Evolutionary conservation across 2,329 filamentous ascomycete genomes (phyloP).

Genomic region (Penicillium concentricum): DNA sequence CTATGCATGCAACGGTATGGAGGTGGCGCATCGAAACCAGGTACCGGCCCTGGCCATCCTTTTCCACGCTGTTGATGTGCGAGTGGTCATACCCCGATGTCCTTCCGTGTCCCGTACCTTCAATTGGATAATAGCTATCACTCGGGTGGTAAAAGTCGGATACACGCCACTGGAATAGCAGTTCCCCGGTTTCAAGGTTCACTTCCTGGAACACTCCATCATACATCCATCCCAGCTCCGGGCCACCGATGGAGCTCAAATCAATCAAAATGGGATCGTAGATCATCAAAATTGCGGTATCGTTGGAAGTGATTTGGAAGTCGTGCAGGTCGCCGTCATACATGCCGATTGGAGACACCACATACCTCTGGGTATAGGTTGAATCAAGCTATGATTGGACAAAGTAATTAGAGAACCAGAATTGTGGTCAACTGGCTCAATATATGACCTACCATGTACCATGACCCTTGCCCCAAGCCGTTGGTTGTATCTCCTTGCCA

Average conservation of each 20-base stretch:
- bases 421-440: constrained; percentile 11
- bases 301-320: constrained; percentile 42
- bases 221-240: constrained; percentile 40
- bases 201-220: constrained; percentile 48
- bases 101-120: constrained; percentile 17
- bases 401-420: constrained; percentile 1
- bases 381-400: constrained; percentile 23
- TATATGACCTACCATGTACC: constrained; percentile 34
- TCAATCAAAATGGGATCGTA: constrained; percentile 44
- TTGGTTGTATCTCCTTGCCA: constrained; percentile 50
- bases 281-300: constrained; percentile 44
- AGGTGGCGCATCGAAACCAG: constrained; percentile 44
- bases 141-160: constrained; percentile 39
- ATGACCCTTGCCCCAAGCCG: constrained; percentile 41
- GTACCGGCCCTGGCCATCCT: constrained; percentile 46
- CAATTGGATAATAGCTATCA: constrained; percentile 21
- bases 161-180: constrained; percentile 49
- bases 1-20: constrained; percentile 41
- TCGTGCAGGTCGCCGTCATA: constrained; percentile 44
- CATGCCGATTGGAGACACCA: constrained; percentile 21
- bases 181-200: constrained; percentile 42
- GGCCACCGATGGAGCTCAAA: constrained; percentile 41
- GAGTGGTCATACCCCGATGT: constrained; percentile 51
- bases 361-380: constrained; percentile 30
- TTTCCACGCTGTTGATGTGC: constrained; percentile 56